Base-by-base conservation (phyloP, 148 eudicot genomes). In the Arbutus unedo region DNA sequence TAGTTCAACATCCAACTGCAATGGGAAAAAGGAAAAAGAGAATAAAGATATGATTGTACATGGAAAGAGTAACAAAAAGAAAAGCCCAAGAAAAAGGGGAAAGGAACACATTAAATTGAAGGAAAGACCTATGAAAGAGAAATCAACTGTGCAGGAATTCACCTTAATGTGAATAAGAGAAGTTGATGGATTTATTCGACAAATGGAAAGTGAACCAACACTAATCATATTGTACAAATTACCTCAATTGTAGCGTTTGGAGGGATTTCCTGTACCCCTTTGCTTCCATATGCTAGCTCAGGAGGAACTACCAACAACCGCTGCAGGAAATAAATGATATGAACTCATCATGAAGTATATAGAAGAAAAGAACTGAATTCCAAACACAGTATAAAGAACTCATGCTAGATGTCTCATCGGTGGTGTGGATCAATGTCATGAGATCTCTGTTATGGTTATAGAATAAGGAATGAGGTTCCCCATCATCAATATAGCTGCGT, bases 221-320 rank as follows among this genome's bases (percentile, higher is more conserved):
- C 6, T 25, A 10, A 25, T 66, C 71, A 66, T 66, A 66, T 9
- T 3, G 43, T 25, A 25, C 16, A 43, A 14, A 14, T 67, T 85
- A 95, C 98, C 96, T 95, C 98, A 75, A 95, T 93, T 38, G 98
- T 93, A 14, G 98, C 98, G 84, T 95, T 94, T 31, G 98, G 98
- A 81, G 98, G 98, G 82, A 95, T 95, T 91, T 95, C 98, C 86
- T 95, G 98, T 64, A 93, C 98, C n/a, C 98, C 98, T 86, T 91
- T 93, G 78, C 86, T 93, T 86, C 98, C 98, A 89, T 95, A 95
- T 47, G 98, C 98, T 80, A 95, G 91, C 82, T 93, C 93, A 48
- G 98, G 98, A 84, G 98, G 98, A 73, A 95, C 93, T 84, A 92
- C 90, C 84, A 93, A 89, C 87, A 95, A 57, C 51, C 98, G 81